These are phyloP conservation scores for Nakazawaea siamensis DNA, from an alignment of 805 yeast genomes.

Conservation along the genomic window DNA sequence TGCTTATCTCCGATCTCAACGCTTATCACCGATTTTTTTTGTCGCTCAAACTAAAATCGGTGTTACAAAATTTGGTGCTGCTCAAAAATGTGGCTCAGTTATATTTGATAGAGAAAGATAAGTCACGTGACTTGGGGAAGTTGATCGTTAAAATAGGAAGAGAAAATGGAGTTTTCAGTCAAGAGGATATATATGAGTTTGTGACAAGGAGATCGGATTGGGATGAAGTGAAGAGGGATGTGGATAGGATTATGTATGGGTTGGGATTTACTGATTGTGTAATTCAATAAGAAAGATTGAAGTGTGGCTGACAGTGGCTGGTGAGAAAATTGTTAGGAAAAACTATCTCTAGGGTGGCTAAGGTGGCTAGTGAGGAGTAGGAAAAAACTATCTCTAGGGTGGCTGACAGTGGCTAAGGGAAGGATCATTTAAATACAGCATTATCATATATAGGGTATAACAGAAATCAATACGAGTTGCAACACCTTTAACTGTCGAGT, in stretches of 20 bases:
- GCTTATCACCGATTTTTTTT: conserved; percentile 67
- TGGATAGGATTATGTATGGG: conserved; percentile 94
- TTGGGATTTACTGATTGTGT: conserved; percentile 72
- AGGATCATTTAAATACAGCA: no score
- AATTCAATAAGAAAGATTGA: conserved; percentile 19
- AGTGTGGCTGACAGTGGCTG: no score
- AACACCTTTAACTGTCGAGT: background rate
- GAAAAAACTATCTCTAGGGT: no score
- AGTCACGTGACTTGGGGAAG: conserved; percentile 78
- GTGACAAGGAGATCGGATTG: conserved; percentile 86
- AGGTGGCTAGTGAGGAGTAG: no score
- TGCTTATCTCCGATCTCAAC: conserved; percentile 75
- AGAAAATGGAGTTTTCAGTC: conserved; percentile 82
- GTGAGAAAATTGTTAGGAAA: no score
- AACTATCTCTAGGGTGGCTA: no score
- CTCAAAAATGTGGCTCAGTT: conserved; percentile 80
- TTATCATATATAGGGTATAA: background rate
- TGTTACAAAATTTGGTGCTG: conserved; percentile 70
- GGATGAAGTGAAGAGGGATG: conserved; percentile 65
- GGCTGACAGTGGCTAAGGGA: no score
- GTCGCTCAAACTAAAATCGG: conserved; percentile 51
- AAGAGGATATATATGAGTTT: conserved; percentile 91
- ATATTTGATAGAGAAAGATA: conserved; percentile 58
- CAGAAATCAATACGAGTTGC: no score
- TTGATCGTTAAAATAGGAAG: conserved; percentile 76